phyloP scores from a whole-genome alignment of 768 basidiomycete genomes.

The Coprinopsis cinerea region DNA sequence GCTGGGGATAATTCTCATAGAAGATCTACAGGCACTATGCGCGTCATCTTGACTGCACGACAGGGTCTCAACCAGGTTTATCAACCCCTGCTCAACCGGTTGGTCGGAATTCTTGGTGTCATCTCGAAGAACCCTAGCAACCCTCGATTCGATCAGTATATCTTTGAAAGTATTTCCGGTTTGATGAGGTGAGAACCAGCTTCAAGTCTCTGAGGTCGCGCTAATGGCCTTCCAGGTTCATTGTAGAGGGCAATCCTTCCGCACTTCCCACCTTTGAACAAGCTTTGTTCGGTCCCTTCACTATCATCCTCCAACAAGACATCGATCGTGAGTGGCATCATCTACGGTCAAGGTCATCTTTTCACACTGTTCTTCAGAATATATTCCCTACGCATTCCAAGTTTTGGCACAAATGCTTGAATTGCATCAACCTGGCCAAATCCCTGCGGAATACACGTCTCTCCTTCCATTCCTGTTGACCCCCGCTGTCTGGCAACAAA shows the following conservation, averaged over 20 bases:
- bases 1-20: slow-evolving; percentile 1
- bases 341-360: neutral
- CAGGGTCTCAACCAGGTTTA: slow-evolving; percentile 68
- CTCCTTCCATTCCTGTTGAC: slow-evolving; percentile 81
- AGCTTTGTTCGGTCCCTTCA: slow-evolving; percentile 82
- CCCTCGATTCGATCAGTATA: slow-evolving; percentile 95
- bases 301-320: slow-evolving; percentile 83
- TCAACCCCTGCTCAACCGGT: slow-evolving; percentile 57
- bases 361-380: slow-evolving; percentile 51
- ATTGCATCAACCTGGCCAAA: slow-evolving; percentile 48
- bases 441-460: slow-evolving; percentile 73
- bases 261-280: slow-evolving; percentile 74
- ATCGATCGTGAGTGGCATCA: slow-evolving; percentile 66
- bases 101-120: slow-evolving; percentile 78
- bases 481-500: slow-evolving; percentile 85
- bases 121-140: slow-evolving; percentile 97
- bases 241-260: slow-evolving; percentile 63
- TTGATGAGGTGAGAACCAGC: slow-evolving; percentile 63
- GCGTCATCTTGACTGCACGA: slow-evolving; percentile 85
- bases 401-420: slow-evolving; percentile 94
- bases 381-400: slow-evolving; percentile 96
- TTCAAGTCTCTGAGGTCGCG: neutral
- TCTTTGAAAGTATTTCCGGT: slow-evolving; percentile 94
- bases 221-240: slow-evolving; percentile 47
- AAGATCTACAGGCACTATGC: slow-evolving; percentile 70